Percentiles rank a stretch among this genome's conserved stretches.
phyloP scores from a whole-genome alignment of 306 rosid species.

The Cucumis sativus region DNA sequence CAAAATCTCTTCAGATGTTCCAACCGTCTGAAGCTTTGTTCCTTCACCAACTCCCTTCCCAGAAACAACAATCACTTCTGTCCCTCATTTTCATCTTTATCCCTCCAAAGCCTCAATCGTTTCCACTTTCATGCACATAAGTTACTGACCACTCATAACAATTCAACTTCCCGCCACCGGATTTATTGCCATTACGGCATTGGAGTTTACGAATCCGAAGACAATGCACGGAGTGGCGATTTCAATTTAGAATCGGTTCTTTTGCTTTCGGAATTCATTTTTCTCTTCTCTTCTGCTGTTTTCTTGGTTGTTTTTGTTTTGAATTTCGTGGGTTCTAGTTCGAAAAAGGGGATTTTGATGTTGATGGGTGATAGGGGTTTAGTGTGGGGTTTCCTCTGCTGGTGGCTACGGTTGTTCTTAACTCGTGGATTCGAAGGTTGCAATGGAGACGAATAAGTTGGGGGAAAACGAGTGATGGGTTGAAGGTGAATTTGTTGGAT shows the following conservation, averaged over 20 bases:
- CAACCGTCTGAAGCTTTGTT: not conserved
- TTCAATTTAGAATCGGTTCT: slow-evolving; percentile 45
- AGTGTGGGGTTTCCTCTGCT: slow-evolving; percentile 26
- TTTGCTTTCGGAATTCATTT: slow-evolving; percentile 38
- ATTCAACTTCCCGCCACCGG: not conserved
- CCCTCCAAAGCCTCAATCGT: not conserved
- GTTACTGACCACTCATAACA: not conserved
- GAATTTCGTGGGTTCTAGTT: slow-evolving; percentile 15
- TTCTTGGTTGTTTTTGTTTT: slow-evolving; percentile 25
- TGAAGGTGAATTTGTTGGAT: slow-evolving; percentile 56
- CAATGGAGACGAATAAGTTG: slow-evolving; percentile 46
- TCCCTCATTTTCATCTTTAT: not conserved
- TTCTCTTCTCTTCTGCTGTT: slow-evolving; percentile 42
- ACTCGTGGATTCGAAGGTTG: slow-evolving; percentile 60
- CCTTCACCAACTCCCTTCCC: not conserved
- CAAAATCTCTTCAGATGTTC: slow-evolving; percentile 4
- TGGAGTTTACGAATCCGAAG: slow-evolving; percentile 22
- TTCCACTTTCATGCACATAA: not conserved
- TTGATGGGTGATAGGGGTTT: slow-evolving; percentile 23
- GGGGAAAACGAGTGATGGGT: slow-evolving; percentile 24
- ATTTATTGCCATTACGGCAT: slow-evolving; percentile 6
- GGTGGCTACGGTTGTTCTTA: slow-evolving; percentile 37
- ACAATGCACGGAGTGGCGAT: not conserved
- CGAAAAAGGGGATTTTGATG: slow-evolving; percentile 26
- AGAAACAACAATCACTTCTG: not conserved